A percentile compares a stretch with the other conserved stretches of the same genome.
These are phyloP conservation scores for Platanthera guangdongensis DNA, from an alignment of 106 monocot genomes.

Conservation along the genomic window DNA sequence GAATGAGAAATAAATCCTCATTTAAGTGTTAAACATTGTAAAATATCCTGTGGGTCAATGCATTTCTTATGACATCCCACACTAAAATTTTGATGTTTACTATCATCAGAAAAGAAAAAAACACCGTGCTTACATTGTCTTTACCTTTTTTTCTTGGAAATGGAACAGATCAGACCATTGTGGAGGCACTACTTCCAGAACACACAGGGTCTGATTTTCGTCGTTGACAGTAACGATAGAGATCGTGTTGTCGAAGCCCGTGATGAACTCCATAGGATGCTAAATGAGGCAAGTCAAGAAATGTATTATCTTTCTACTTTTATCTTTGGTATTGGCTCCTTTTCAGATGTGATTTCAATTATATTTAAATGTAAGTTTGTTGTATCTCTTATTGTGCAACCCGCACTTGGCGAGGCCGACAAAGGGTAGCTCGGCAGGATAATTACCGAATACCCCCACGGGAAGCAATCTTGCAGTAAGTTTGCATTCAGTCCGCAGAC, in stretches of 20 bases:
- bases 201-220: conserved; percentile 24
- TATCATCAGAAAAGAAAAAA: not conserved
- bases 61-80: not conserved
- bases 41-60: not conserved
- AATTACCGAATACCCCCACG: no score
- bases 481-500: no score
- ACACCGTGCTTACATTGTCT: not conserved
- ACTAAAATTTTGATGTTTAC: not conserved
- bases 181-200: conserved; percentile 30
- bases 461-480: no score
- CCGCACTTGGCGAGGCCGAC: no score
- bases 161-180: conserved; percentile 20
- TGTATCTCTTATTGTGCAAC: not conserved
- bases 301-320: not conserved
- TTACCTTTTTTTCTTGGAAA: not conserved
- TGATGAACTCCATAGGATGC: conserved; percentile 25
- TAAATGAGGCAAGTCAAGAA: conserved; percentile 15
- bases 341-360: not conserved
- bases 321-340: not conserved
- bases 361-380: not conserved
- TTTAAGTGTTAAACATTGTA: not conserved
- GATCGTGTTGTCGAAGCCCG: conserved; percentile 21
- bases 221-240: conserved; percentile 25
- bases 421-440: no score
- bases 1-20: not conserved